Base-by-base conservation (phyloP, 192 early-diverging fungal genomes). In the Entomortierella chlamydospora region DNA sequence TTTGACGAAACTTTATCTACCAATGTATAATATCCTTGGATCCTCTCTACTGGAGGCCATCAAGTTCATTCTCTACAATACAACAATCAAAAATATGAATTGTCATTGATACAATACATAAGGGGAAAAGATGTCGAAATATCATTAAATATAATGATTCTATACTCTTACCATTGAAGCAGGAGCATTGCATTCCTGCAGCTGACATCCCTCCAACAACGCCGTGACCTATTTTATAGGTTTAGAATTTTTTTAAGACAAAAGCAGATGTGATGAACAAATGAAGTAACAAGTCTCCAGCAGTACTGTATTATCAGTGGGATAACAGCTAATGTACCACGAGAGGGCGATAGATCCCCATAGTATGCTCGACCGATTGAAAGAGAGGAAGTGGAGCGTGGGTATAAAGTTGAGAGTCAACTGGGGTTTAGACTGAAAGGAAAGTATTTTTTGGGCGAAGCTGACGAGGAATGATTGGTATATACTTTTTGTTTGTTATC, bases 11-110 rank as follows among this genome's bases (percentile, higher is more conserved):
- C 10, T 20, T 30, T 33, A 30, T 53, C 22, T 77, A 86, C 85
- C 85, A 43, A 84, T 34, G 66, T 68, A 87, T 6, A 79, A 66
- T 2, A 70, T 68, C 43, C 73, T 68, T 18, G 85, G 77, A 34
- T 81, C 58, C 0, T 71, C 63, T 25, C 71, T 56, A 54, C 85
- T 87, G 0, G 74, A 69, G 20, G 70, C 83, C 26, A 82, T 68
- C 22, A 87, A 30, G 39, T 87, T 84, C 85, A 87, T 73, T 55
- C 77, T 64, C 85, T 87, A 86, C 20, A 1, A 9, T 7, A 12
- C 20, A n/a, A 1, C 33, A 37, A 22, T 37, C n/a, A n/a, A n/a
- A n/a, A n/a, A n/a, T n/a, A n/a, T n/a, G n/a, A n/a, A n/a, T n/a
- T n/a, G n/a, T n/a, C n/a, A n/a, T n/a, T n/a, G n/a, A n/a, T 51